Evolutionary conservation across 2,329 filamentous ascomycete genomes (phyloP), one percentile per base, ranked within the genome.

Genomic region (Xylariaceae sp.): DNA sequence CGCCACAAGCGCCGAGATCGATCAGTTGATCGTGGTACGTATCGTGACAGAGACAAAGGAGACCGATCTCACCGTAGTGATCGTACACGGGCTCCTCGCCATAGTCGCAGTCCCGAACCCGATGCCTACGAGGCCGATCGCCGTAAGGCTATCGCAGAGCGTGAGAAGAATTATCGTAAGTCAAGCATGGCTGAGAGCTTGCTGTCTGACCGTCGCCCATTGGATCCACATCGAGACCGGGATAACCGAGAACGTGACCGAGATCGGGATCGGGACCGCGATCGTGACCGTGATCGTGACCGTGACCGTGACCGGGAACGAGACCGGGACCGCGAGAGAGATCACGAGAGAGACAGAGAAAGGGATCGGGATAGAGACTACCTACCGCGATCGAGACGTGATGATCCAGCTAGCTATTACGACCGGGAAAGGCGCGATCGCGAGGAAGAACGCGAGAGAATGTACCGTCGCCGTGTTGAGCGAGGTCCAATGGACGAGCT

Each of bases 121-220:
- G 92, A 99, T 73, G 84, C 89, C 18, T 99, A 99, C 71, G 94
- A 97, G 72, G 94, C 92, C 56, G 94, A 99, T 69, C 85, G 94
- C 61, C 87, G 91, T 65, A 94, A 92, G 71, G 92, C 92, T 41
- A 92, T 94, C 67, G 91, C 92, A 54, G 92, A 96, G 68, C 87
- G 95, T 45, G 95, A 97, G 74, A 87, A 92, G 61, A 92, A 95
- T 64, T 95, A 96, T 73, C 86, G 89, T 70, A 95, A 94, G 74
- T 78, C 83, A 42, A 84, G 80, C 68, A 84, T 84, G 73, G 88
- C 86, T 60, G 83, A 85, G 64, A 81, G 76, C 61, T 71, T 84
- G 18, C 69, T 85, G 50, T 78, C 79, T 49, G 80, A 83, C 58
- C 78, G 77, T 57, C 75, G 74, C 47, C 65, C 69, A 16, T 69